A percentile compares a stretch with the other conserved stretches of the same genome.
Conservation (phyloP, 371 early-diverging fungal species). For the Mortierella polycephala region DNA sequence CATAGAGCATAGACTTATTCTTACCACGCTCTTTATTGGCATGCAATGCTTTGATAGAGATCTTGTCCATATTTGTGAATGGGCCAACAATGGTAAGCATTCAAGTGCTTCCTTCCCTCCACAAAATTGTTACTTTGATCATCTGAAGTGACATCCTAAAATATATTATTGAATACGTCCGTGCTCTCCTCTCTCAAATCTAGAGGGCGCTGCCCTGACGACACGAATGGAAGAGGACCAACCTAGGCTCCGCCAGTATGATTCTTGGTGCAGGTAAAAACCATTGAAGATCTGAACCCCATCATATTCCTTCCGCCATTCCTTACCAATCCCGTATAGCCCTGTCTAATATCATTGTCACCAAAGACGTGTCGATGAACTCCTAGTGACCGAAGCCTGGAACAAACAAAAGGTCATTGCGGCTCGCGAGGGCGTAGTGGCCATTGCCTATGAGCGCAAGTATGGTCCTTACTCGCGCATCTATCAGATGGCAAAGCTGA, state of each 20-base stretch:
- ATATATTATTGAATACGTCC: too few species aligned
- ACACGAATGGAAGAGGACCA: conserved; percentile 58
- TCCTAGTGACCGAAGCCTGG: conserved; percentile 70
- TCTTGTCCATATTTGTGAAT: conserved; percentile 42
- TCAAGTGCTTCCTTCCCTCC: conserved; percentile 2
- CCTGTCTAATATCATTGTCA: too few species aligned
- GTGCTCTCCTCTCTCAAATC: neutral
- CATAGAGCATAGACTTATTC: neutral
- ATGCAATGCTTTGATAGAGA: conserved; percentile 14
- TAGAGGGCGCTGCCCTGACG: conserved; percentile 34
- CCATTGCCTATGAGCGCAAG: conserved; percentile 71
- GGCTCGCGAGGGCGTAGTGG: conserved; percentile 72
- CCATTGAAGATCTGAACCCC: too few species aligned
- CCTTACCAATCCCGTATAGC: neutral
- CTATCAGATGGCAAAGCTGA: conserved; percentile 75
- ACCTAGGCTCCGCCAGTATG: conserved; percentile 74
- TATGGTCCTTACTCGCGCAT: conserved; percentile 63
- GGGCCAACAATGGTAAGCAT: conserved; percentile 41
- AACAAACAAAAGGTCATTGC: conserved; percentile 65
- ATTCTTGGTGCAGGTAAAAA: conserved; percentile 68
- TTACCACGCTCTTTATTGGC: neutral
- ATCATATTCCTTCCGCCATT: neutral
- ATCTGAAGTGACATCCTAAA: conserved; percentile 9
- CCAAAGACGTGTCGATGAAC: conserved; percentile 67
- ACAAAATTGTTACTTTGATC: conserved; percentile 12